Conservation (phyloP, 495 filamentous ascomycete species). For the Opeltia flavorubescens region DNA sequence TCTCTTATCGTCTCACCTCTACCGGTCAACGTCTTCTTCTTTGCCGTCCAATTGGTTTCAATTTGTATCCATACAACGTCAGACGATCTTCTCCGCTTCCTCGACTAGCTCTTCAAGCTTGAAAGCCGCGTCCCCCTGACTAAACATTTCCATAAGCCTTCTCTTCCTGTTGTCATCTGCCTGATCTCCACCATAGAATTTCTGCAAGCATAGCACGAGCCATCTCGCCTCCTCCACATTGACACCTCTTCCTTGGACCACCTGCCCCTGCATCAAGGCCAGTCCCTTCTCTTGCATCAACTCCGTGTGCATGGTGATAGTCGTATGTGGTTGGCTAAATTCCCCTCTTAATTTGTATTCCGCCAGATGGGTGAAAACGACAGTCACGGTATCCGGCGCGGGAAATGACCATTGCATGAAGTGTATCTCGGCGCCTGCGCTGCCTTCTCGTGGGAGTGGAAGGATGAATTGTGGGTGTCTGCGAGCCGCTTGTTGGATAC, state of each 20-base stretch:
- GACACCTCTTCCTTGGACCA: conserved; percentile 64
- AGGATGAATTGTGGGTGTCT: conserved; percentile 79
- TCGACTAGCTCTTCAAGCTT: conserved; percentile 71
- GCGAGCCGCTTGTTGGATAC: conserved; percentile 52
- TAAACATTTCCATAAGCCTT: conserved; percentile 70
- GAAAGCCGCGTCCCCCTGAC: conserved; percentile 58
- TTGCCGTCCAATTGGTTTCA: no score
- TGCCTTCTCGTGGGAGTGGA: conserved; percentile 55
- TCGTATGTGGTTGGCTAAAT: conserved; percentile 82
- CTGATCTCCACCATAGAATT: conserved; percentile 67
- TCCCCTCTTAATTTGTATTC: conserved; percentile 87
- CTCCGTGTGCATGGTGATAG: conserved; percentile 78
- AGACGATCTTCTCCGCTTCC: conserved; percentile 68
- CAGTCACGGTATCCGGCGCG: conserved; percentile 52
- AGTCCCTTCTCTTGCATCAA: conserved; percentile 55
- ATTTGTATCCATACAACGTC: no score
- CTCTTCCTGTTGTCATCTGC: conserved; percentile 34
- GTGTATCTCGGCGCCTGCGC: conserved; percentile 61
- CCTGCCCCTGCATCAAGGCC: conserved; percentile 70
- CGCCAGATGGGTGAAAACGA: conserved; percentile 84
- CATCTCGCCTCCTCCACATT: conserved; percentile 67
- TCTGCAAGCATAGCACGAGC: conserved; percentile 87
- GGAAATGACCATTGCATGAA: conserved; percentile 68
- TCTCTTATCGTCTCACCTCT: no score
- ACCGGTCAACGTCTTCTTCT: no score